Percentiles rank a stretch among this genome's conserved stretches.
Conservation (phyloP, 768 basidiomycete genomes). For the Termitomyces sp. region DNA sequence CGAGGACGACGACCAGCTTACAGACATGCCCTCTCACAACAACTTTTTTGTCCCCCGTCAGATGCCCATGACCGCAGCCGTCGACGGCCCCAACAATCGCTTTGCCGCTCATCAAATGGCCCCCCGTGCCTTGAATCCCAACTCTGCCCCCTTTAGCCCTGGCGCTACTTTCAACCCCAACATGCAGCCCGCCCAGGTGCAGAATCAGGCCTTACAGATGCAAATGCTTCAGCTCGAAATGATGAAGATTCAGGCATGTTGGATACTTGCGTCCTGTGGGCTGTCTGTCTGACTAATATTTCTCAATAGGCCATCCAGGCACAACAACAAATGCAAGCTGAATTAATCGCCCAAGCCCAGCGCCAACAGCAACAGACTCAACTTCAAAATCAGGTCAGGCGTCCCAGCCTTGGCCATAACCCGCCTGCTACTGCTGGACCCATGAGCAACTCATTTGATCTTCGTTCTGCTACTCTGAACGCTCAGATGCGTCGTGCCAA, state of each 20-base stretch:
- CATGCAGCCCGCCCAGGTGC: conserved; percentile 42
- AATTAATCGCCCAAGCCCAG: conserved; percentile 58
- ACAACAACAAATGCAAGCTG: conserved; percentile 78
- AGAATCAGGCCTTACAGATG: conserved; percentile 69
- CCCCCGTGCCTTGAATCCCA: conserved; percentile 45
- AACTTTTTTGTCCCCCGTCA: conserved; percentile 47
- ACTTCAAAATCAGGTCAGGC: conserved; percentile 41
- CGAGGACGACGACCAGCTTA: conserved; percentile 59
- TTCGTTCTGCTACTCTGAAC: conserved; percentile 50
- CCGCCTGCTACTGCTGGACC: conserved; percentile 78
- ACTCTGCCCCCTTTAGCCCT: conserved; percentile 44
- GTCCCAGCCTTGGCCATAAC: conserved; percentile 43
- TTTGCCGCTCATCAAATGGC: conserved; percentile 60
- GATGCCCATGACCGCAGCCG: conserved; percentile 65
- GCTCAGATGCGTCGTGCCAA: conserved; percentile 64
- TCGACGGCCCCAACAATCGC: conserved; percentile 63
- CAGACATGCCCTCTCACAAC: conserved; percentile 51
- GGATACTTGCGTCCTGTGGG: no score
- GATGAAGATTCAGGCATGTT: conserved; percentile 72
- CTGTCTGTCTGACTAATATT: conserved; percentile 4
- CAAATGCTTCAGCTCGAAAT: conserved; percentile 87
- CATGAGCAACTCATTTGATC: conserved; percentile 57
- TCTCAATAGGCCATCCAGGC: conserved; percentile 56
- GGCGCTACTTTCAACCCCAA: conserved; percentile 41
- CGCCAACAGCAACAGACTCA: conserved; percentile 47